Base-by-base conservation (phyloP, 2,329 filamentous ascomycete genomes). In the Thermothelomyces thermophilus region DNA sequence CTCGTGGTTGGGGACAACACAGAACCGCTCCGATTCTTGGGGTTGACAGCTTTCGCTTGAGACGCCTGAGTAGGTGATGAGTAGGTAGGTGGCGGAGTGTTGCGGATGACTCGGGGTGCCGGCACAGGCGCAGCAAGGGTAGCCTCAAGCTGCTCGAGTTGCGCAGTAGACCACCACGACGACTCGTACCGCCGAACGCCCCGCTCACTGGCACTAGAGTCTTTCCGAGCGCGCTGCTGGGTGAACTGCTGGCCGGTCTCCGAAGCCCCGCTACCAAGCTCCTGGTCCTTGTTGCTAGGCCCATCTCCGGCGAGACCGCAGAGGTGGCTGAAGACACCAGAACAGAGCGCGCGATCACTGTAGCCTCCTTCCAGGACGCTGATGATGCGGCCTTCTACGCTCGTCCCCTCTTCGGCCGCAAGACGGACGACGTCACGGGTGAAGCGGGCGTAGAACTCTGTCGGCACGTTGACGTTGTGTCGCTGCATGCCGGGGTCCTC, bases 281-380 rank as follows among this genome's bases (percentile, higher is more conserved):
- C 58, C 46, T 70, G 68, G 28, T 72, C 66, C 49, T 63, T 68
- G 22, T 64, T 65, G 35, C 64, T 63, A 28, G 66, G 68, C 46
- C 74, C 77, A 19, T 73, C 72, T 35, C 81, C 80, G 35, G 82
- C 82, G 34, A 98, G 76, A 5, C 91, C 93, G 58, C 87, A 88
- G 16, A 98, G 66, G 67, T 98, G 93, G 65, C 90, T 95, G 51
- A 96, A 71, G 3, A 96, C 84, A 39, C 93, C 93, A 30, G 89
- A 95, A 46, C 80, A 85, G 42, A 98, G 71, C 8, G 93, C 93
- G 51, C 90, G 82, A 67, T 98, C 88, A 64, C 90, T 96, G 64
- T 98, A 98, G 0, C 93, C 93, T 28, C 93, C 93, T 68, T 98
- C 93, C 19, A 98, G 76, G 2, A 97, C 90, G 65, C 91, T 97